Evolutionary conservation across 2,329 filamentous ascomycete species (phyloP).

Genomic region (Volutella citrinella): DNA sequence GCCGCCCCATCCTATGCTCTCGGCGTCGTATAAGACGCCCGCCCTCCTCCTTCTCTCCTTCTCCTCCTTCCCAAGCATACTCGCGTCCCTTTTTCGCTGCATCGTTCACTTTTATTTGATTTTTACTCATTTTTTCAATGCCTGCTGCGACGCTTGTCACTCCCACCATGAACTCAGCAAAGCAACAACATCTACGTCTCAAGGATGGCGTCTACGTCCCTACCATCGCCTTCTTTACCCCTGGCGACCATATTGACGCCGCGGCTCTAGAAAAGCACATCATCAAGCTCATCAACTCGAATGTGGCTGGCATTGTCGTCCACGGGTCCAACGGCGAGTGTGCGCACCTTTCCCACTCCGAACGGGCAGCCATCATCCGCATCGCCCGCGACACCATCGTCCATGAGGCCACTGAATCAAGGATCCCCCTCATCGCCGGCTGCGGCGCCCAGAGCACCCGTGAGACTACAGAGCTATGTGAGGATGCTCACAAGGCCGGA

Average conservation of each 20-base stretch:
- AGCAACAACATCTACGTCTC: conserved; percentile 22
- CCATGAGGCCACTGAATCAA: conserved; percentile 18
- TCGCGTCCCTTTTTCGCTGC: too few relatives aligned
- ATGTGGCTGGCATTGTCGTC: conserved; percentile 71
- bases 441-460: conserved; percentile 73
- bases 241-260: conserved; percentile 31
- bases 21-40: too few relatives aligned
- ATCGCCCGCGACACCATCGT: conserved; percentile 42
- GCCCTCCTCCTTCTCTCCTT: too few relatives aligned
- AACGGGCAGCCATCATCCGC: conserved; percentile 65
- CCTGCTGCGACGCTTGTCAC: conserved; percentile 24
- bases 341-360: conserved; percentile 70
- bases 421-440: conserved; percentile 63
- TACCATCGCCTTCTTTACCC: conserved; percentile 35
- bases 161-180: conserved; percentile 24
- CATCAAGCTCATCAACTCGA: conserved; percentile 55
- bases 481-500: conserved; percentile 66
- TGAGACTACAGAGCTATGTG: conserved; percentile 69
- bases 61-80: too few relatives aligned
- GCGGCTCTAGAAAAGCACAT: conserved; percentile 31
- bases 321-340: conserved; percentile 85
- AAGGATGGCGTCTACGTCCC: conserved; percentile 36
- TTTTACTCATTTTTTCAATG: conserved; percentile 18
- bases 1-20: too few relatives aligned
- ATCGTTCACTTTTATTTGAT: too few relatives aligned